Percentiles rank a stretch among this genome's conserved stretches.
Conservation (phyloP, 1,284 basidiomycete genomes). For the Trichosporon ovoides region DNA sequence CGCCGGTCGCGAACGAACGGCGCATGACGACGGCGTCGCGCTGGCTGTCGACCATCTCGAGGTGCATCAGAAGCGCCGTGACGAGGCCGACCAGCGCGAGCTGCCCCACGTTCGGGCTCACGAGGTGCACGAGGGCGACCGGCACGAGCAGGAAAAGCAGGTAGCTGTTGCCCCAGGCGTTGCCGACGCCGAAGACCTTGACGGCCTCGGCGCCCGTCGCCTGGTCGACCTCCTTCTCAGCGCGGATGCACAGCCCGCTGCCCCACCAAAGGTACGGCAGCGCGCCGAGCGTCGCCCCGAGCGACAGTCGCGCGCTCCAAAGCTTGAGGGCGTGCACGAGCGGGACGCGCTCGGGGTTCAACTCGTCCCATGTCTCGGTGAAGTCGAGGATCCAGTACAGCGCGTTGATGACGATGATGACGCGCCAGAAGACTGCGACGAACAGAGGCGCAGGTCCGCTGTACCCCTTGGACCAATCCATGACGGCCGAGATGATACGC, state of each 20-base stretch:
- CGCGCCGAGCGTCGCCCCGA: conserved; percentile 55
- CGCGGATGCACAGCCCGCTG: conserved; percentile 65
- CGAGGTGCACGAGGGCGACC: conserved; percentile 60
- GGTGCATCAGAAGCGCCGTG: conserved; percentile 62
- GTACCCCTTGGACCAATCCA: conserved; percentile 67
- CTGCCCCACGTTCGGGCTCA: conserved; percentile 76
- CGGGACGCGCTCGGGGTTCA: conserved; percentile 36
- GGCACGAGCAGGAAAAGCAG: conserved; percentile 69
- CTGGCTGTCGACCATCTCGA: conserved; percentile 73
- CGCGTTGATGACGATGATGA: conserved; percentile 58
- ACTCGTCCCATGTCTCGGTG: conserved; percentile 53
- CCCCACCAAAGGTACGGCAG: conserved; percentile 64
- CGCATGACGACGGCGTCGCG: conserved; percentile 62
- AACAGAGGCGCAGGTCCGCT: conserved; percentile 64
- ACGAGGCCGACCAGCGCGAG: conserved; percentile 62
- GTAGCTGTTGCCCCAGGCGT: conserved; percentile 82
- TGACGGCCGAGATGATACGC: conserved; percentile 55
- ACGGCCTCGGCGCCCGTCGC: conserved; percentile 52
- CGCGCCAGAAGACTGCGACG: conserved; percentile 58
- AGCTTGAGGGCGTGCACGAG: conserved; percentile 57
- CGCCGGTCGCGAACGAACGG: conserved; percentile 27
- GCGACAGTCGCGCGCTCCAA: conserved; percentile 58
- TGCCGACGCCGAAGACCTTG: conserved; percentile 78
- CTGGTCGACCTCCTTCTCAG: conserved; percentile 50
- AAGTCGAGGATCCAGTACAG: conserved; percentile 76